phyloP scores from a whole-genome alignment of 2,329 filamentous ascomycete genomes.

The Fusarium clavum region DNA sequence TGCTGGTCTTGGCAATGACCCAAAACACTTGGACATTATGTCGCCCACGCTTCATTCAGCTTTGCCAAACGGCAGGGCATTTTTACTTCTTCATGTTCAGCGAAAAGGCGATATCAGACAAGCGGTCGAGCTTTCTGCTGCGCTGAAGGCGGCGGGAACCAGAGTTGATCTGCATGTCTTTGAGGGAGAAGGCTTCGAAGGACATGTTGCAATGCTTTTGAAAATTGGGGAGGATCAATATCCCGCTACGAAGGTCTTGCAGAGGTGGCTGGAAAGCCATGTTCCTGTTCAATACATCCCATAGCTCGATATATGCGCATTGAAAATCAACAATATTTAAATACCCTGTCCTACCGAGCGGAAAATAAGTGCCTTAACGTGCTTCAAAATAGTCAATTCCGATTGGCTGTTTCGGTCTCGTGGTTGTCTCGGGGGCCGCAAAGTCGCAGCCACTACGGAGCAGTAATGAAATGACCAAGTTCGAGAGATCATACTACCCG shows the following conservation, averaged over 20 bases:
- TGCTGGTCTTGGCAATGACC: background rate
- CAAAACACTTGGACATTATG: background rate
- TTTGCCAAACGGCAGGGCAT: background rate
- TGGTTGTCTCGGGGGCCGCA: background rate
- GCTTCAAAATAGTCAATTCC: background rate
- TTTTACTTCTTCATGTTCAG: conserved; percentile 1
- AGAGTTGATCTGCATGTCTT: conserved; percentile 1
- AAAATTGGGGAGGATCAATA: background rate
- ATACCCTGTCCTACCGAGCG: too few relatives aligned
- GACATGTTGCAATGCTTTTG: conserved; percentile 4
- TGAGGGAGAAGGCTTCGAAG: conserved; percentile 12
- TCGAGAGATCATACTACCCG: background rate
- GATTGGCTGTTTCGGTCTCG: background rate
- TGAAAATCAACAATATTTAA: too few relatives aligned
- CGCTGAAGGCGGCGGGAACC: background rate
- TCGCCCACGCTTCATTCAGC: background rate
- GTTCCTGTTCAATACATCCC: background rate
- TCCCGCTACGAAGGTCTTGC: background rate
- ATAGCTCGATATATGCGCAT: too few relatives aligned
- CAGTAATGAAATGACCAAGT: background rate
- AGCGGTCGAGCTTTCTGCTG: background rate
- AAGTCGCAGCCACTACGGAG: background rate
- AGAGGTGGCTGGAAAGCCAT: background rate
- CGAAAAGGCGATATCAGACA: conserved; percentile 3
- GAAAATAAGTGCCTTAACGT: background rate